Evolutionary conservation across 2,329 filamentous ascomycete genomes (phyloP).

Genomic region (Zymoseptoria crescenta): DNA sequence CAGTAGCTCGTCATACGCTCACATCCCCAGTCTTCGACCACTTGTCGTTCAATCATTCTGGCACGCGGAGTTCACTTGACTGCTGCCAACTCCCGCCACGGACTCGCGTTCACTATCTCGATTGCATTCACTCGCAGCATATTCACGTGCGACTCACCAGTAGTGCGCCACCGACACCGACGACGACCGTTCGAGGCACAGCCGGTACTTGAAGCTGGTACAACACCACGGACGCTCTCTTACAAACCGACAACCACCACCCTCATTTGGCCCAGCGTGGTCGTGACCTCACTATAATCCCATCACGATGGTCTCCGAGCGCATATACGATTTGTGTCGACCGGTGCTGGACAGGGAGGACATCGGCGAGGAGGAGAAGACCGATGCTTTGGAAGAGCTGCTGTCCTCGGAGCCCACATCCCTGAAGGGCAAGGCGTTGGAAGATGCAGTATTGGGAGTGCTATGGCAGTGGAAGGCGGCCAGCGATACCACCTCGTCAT

Average conservation of each 20-base stretch:
- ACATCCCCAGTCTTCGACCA: not conserved
- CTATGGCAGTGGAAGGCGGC: conserved; percentile 74
- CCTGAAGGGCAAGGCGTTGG: conserved; percentile 67
- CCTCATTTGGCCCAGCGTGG: not conserved
- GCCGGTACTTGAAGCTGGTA: not conserved
- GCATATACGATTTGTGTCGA: conserved; percentile 84
- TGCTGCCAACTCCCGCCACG: not conserved
- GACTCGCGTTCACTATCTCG: not conserved
- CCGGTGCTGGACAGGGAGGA: conserved; percentile 74
- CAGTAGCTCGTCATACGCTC: not conserved
- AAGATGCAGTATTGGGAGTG: conserved; percentile 84
- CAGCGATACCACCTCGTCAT: conserved; percentile 56
- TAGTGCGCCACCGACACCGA: not conserved
- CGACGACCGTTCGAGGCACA: not conserved
- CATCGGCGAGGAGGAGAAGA: conserved; percentile 94
- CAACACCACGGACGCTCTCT: not conserved
- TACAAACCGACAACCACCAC: conserved; percentile 1
- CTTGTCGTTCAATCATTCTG: not conserved
- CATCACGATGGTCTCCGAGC: conserved; percentile 76
- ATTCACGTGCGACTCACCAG: not conserved
- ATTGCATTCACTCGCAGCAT: not conserved
- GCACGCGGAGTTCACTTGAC: not conserved
- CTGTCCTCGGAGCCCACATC: conserved; percentile 65
- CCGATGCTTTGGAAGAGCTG: conserved; percentile 80
- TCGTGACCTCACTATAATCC: not conserved